These are phyloP conservation scores for Paramecium tetraurelia DNA, from an alignment of 73 alveolate species.

Conservation along the genomic window DNA sequence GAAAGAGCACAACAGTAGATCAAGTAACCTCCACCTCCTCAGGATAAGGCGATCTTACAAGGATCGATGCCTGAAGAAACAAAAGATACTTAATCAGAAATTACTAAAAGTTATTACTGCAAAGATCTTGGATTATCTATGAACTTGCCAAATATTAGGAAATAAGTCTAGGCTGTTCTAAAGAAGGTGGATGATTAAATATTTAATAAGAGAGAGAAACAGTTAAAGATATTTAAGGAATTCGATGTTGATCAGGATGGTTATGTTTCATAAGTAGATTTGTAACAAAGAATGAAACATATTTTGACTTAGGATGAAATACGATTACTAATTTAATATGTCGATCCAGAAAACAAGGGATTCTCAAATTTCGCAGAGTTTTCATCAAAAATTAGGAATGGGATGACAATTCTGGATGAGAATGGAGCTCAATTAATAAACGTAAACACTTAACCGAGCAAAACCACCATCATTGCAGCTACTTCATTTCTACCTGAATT, in stretches of 20 bases:
- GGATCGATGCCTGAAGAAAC: neutral
- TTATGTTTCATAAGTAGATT: slow-evolving; percentile 61
- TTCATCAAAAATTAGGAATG: slow-evolving; percentile 46
- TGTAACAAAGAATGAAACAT: slow-evolving; percentile 43
- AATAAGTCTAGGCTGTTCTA: slow-evolving; percentile 16
- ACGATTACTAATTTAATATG: slow-evolving; percentile 36
- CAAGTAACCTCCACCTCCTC: slow-evolving; percentile 58
- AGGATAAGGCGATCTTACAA: neutral
- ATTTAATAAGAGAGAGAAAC: slow-evolving; percentile 44
- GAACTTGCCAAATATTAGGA: neutral
- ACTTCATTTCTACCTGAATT: slow-evolving; percentile 39
- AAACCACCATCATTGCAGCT: neutral
- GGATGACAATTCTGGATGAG: slow-evolving; percentile 51
- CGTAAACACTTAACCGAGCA: slow-evolving; percentile 55
- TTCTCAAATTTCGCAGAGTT: slow-evolving; percentile 56
- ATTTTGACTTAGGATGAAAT: slow-evolving; percentile 23
- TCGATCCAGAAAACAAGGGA: slow-evolving; percentile 65
- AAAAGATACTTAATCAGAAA: neutral
- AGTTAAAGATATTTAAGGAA: slow-evolving; percentile 45
- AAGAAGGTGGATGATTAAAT: slow-evolving; percentile 57
- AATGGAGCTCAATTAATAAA: slow-evolving; percentile 49
- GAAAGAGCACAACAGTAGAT: slow-evolving; percentile 28
- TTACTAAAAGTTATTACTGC: neutral
- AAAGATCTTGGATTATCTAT: neutral
- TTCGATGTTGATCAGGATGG: slow-evolving; percentile 70